A percentile compares a stretch with the other conserved stretches of the same genome.
These are phyloP conservation scores for Colletotrichum lentis DNA, from an alignment of 2,329 filamentous ascomycete species.

Conservation along the genomic window DNA sequence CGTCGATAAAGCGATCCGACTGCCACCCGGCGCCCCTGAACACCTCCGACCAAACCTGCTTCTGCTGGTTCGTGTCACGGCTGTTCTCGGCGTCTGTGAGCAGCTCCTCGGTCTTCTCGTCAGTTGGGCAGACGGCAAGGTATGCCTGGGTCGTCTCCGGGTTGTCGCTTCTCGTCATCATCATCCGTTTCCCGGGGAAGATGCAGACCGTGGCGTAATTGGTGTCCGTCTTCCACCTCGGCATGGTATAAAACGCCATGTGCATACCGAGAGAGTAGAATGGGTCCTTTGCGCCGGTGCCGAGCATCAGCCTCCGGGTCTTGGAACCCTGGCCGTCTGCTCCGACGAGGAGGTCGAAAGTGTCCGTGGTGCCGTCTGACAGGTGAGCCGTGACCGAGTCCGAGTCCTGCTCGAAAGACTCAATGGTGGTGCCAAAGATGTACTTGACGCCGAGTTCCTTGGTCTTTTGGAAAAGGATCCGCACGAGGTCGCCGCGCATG, in stretches of 20 bases:
- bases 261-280: slow-evolving; percentile 43
- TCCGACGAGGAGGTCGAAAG: slow-evolving; percentile 62
- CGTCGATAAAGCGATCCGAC: slow-evolving; percentile 50
- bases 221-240: slow-evolving; percentile 39
- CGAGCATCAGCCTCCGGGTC: slow-evolving; percentile 54
- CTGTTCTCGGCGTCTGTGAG: slow-evolving; percentile 10
- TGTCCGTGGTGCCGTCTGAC: slow-evolving; percentile 51
- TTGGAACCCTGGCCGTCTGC: slow-evolving; percentile 64
- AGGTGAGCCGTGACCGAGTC: slow-evolving; percentile 51
- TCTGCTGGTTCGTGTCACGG: slow-evolving; percentile 37
- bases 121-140: slow-evolving; percentile 10
- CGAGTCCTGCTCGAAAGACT: slow-evolving; percentile 45
- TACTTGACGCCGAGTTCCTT: slow-evolving; percentile 42
- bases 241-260: slow-evolving; percentile 48
- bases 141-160: slow-evolving; percentile 36
- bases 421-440: slow-evolving; percentile 42
- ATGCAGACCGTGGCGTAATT: slow-evolving; percentile 31
- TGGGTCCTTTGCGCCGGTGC: slow-evolving; percentile 39
- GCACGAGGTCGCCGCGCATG: slow-evolving; percentile 64
- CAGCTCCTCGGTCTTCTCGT: slow-evolving; percentile 18
- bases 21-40: slow-evolving; percentile 52
- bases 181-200: slow-evolving; percentile 11
- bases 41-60: slow-evolving; percentile 48
- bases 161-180: slow-evolving; percentile 30
- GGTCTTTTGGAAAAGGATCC: slow-evolving; percentile 57